Evolutionary conservation across 2,329 filamentous ascomycete genomes (phyloP).

Genomic region (Fulvia fulva): DNA sequence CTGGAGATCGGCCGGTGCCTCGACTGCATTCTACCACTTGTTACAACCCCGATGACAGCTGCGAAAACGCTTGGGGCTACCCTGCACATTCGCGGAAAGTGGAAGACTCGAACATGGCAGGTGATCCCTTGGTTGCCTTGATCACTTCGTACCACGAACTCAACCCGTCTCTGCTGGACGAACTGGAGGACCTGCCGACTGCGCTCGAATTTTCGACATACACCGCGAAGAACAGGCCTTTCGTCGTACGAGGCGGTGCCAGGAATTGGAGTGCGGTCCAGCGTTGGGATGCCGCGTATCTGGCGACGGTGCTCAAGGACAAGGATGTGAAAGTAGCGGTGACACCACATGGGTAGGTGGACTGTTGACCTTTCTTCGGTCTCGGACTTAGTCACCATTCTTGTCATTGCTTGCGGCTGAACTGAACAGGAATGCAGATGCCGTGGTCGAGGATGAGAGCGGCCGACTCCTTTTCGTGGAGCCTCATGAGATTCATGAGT

Average conservation of each 20-base stretch:
- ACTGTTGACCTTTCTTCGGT: background rate
- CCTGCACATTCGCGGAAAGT: no score
- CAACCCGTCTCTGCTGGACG: conserved; percentile 58
- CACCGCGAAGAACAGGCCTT: conserved; percentile 69
- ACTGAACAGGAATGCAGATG: conserved; percentile 53
- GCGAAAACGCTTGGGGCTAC: no score
- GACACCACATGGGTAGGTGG: conserved; percentile 64
- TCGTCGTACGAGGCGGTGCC: conserved; percentile 63
- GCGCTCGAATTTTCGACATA: conserved; percentile 77
- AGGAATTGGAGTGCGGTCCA: conserved; percentile 58
- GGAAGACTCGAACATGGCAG: background rate
- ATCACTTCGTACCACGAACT: conserved; percentile 70
- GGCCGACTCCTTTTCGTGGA: conserved; percentile 57
- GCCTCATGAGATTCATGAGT: conserved; percentile 63
- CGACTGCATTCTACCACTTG: no score
- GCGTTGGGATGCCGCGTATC: conserved; percentile 60
- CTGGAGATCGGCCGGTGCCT: no score
- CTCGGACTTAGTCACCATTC: background rate
- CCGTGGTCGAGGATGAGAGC: conserved; percentile 62
- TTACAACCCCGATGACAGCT: no score
- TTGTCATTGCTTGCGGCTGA: conserved; percentile 17
- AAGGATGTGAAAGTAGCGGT: conserved; percentile 69
- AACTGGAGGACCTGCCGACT: conserved; percentile 61
- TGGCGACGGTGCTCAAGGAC: conserved; percentile 53
- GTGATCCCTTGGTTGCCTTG: conserved; percentile 36